Evolutionary conservation across 2,329 filamentous ascomycete species (phyloP).

Genomic region (Alternaria conjuncta): DNA sequence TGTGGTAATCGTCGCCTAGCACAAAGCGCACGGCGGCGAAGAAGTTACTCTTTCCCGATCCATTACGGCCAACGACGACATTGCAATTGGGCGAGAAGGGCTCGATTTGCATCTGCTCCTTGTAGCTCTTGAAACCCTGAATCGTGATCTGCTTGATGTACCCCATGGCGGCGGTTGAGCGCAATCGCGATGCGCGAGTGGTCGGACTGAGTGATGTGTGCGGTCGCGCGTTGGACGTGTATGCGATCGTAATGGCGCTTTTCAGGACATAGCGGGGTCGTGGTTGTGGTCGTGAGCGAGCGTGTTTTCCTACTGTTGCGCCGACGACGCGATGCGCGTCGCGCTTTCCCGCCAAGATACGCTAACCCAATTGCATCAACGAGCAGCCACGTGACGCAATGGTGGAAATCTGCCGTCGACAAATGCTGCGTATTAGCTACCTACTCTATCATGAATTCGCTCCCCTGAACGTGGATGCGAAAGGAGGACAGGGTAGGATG

Average conservation of each 20-base stretch:
- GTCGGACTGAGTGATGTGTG: neutral
- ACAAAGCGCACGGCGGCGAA: slow-evolving; percentile 99
- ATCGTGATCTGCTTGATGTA: slow-evolving; percentile 99
- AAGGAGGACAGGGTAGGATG: neutral
- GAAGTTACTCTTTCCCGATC: slow-evolving; percentile 99
- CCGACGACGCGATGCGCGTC: slow-evolving; percentile 33
- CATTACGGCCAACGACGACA: slow-evolving; percentile 98
- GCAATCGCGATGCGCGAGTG: neutral
- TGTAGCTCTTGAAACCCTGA: slow-evolving; percentile 99
- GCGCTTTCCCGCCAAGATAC: slow-evolving; percentile 27
- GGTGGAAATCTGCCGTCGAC: neutral
- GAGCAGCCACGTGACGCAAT: neutral
- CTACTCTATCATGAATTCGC: neutral
- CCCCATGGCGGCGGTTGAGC: slow-evolving; percentile 36
- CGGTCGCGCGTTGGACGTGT: slow-evolving; percentile 1
- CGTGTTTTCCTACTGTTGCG: slow-evolving; percentile 15
- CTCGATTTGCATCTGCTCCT: slow-evolving; percentile 98
- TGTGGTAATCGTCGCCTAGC: slow-evolving; percentile 94
- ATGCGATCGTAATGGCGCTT: slow-evolving; percentile 18
- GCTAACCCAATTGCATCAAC: neutral
- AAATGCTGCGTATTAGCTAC: neutral
- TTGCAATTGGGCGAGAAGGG: slow-evolving; percentile 97
- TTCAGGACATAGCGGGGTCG: slow-evolving; percentile 27
- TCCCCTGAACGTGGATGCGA: too few species aligned
- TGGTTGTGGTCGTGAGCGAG: slow-evolving; percentile 10